Evolutionary conservation across 768 basidiomycete species (phyloP), one percentile per base, ranked within the genome.

Genomic region (Cytidiella melzeri): DNA sequence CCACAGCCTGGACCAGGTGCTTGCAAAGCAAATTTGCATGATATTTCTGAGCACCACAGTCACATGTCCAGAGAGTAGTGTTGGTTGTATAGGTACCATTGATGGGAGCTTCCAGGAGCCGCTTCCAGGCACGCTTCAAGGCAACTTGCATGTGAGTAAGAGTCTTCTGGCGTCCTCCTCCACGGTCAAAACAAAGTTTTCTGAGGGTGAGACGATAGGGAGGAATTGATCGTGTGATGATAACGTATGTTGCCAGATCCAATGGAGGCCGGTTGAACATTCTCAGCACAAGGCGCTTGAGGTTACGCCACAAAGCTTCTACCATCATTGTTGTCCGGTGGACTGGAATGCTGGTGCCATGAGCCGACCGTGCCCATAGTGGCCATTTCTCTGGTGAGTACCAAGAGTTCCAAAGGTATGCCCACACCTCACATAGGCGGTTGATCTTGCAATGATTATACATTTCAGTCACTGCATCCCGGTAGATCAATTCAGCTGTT

Each of bases 391-490:
- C 43, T 18, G 53, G 58, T 9, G 46, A 49, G 52, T 64, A 67
- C 65, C 65, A 65, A 6, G 51, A 48, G 39, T 60, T 63, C 61
- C 64, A 65, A 24, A 65, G 21, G 50, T 65, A 64, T 4, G 61
- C 64, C 62, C 61, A 65, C 21, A 59, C 59, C 42, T 64, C 57
- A 3, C 51, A 37, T 5, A 65, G 58, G 28, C 54, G 44, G 30
- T 62, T 51, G 20, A 38, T 12, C 25, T 50, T 52, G 39, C 62
- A 65, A 41, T 54, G 61, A 18, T 55, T 51, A 55, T 64, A 65
- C 48, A 72, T 69, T 34, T 70, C 67, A 3, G 50, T 37, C 0
- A 70, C 68, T 3, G 64, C 59, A 26, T 58, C 48, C 0, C 41
- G 7, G 1, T 55, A 52, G n/a, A 69, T 68, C 21, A 63, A 45